Conservation (phyloP, 441 rosid genomes). For the Arabidopsis lyrata region DNA sequence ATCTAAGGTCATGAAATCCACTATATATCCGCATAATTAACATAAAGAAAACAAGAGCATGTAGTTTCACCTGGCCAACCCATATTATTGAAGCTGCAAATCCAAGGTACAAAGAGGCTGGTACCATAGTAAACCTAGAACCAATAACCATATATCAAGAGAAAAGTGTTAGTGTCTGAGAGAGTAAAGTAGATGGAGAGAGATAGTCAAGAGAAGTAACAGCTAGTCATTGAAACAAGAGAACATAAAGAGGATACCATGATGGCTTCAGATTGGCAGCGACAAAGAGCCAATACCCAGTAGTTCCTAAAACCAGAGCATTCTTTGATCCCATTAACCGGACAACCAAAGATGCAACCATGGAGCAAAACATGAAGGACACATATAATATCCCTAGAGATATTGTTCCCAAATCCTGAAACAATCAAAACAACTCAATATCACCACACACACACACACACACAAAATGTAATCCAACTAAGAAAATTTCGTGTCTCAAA, state of each 20-base stretch:
- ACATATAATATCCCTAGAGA: conserved; percentile 88
- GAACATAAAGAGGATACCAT: conserved; percentile 57
- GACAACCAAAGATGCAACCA: conserved; percentile 82
- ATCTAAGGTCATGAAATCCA: conserved; percentile 7
- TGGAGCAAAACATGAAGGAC: conserved; percentile 86
- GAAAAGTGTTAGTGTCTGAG: conserved; percentile 5
- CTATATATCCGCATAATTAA: neutral
- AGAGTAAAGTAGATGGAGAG: neutral
- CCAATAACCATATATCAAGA: conserved; percentile 20
- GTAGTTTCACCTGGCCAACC: conserved; percentile 83
- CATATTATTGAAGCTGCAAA: conserved; percentile 92
- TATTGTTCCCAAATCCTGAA: conserved; percentile 84
- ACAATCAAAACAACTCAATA: conserved; percentile 11
- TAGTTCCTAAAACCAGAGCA: conserved; percentile 82
- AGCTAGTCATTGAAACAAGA: neutral
- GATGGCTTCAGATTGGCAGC: conserved; percentile 87
- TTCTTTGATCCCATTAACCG: conserved; percentile 83
- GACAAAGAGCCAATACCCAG: conserved; percentile 90
- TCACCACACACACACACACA: neutral
- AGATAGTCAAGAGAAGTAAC: conserved; percentile 5
- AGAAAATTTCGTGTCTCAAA: neutral
- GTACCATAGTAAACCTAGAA: conserved; percentile 86
- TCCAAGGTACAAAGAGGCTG: conserved; percentile 87
- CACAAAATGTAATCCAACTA: neutral
- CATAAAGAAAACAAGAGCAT: conserved; percentile 30